Percentiles rank a stretch among this genome's conserved stretches.
Conservation (phyloP, 2,329 filamentous ascomycete species). For the Waltergamsia citrina region DNA sequence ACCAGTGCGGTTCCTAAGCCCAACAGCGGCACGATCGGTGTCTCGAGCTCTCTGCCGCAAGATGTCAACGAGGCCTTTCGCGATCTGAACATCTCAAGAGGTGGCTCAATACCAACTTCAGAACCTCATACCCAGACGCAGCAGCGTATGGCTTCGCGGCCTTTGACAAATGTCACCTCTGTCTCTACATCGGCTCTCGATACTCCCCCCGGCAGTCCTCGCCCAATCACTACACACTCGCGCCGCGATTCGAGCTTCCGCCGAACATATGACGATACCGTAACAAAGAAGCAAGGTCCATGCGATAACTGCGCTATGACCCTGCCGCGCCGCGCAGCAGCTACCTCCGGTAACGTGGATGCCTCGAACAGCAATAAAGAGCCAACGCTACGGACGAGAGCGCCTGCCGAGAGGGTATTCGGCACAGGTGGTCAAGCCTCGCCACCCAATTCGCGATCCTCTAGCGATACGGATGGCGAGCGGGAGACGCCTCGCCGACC, state of each 20-base stretch:
- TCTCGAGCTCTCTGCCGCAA: constrained; percentile 17
- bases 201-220: constrained; percentile 49
- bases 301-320: constrained; percentile 63
- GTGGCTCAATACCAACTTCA: constrained; percentile 30
- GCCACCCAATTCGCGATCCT: constrained; percentile 41
- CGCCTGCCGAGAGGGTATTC: constrained; percentile 50
- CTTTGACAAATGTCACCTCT: constrained; percentile 23
- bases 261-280: constrained; percentile 56
- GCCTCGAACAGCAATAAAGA: constrained; percentile 29
- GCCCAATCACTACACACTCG: constrained; percentile 26
- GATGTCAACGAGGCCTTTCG: constrained; percentile 35
- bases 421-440: constrained; percentile 35
- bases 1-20: constrained; percentile 11
- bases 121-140: constrained; percentile 34
- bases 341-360: constrained; percentile 12
- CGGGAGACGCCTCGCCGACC: constrained; percentile 29
- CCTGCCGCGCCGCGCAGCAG: constrained; percentile 34
- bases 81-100: constrained; percentile 35
- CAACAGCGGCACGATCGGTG: constrained; percentile 19
- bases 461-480: constrained; percentile 42
- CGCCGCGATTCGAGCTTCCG: constrained; percentile 51
- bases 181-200: constrained; percentile 37
- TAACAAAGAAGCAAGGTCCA: constrained; percentile 51
- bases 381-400: constrained; percentile 50
- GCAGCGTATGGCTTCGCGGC: constrained; percentile 27